Conservation (phyloP, 257 asterid genomes). For the Gentiana straminea region DNA sequence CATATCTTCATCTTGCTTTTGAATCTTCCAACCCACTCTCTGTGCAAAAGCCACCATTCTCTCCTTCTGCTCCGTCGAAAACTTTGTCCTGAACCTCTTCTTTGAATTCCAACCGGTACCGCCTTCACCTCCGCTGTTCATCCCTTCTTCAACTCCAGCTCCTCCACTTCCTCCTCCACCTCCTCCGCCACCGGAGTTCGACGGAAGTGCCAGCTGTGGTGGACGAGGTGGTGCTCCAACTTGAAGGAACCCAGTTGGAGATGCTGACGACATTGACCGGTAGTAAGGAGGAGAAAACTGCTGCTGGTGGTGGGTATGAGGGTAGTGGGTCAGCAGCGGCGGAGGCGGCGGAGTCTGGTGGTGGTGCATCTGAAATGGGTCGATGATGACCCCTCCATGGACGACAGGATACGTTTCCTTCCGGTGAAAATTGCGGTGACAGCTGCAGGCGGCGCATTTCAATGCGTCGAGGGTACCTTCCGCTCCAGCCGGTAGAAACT, state of each 20-base stretch:
- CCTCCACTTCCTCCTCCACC: conserved; percentile 29
- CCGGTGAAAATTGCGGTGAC: conserved; percentile 90
- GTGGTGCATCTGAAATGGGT: conserved; percentile 8
- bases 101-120: conserved; percentile 15
- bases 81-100: conserved; percentile 46
- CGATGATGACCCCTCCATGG: too few relatives aligned
- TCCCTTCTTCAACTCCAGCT: conserved; percentile 21
- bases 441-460: conserved; percentile 64
- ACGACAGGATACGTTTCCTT: conserved; percentile 17
- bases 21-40: conserved; percentile 41
- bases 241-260: conserved; percentile 29
- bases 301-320: conserved; percentile 5
- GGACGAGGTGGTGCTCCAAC: conserved; percentile 21
- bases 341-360: conserved; percentile 11
- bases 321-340: conserved; percentile 9
- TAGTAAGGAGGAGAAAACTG: conserved; percentile 18
- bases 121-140: conserved; percentile 14
- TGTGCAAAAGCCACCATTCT: conserved; percentile 45
- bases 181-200: conserved; percentile 30
- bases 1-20: conserved; percentile 37
- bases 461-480: conserved; percentile 58
- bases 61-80: conserved; percentile 42
- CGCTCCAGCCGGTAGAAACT: conserved; percentile 63
- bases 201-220: conserved; percentile 22
- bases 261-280: conserved; percentile 10